Evolutionary conservation across 306 rosid species (phyloP), one percentile per base, ranked within the genome.

Genomic region (Trifolium dubium): DNA sequence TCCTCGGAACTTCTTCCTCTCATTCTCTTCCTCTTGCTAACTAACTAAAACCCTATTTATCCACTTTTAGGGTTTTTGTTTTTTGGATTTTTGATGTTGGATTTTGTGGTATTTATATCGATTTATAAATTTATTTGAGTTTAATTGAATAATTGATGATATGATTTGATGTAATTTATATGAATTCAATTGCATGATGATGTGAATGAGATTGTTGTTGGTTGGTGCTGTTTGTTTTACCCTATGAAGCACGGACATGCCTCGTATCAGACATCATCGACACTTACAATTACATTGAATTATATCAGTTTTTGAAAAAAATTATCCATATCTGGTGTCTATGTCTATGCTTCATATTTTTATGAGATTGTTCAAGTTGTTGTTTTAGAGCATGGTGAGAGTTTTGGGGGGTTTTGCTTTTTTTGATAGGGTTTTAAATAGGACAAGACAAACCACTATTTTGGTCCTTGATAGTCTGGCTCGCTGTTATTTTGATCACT

Each of bases 1-100:
- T 92, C 47, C 98, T 92, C 11, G 96, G 98, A 59, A 62, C 90
- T 2, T 75, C 86, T 0, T 7, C 72, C 2, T 7, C 71, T 5
- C 34, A 51, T n/a, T 18, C 77, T 8, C 18, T 46, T 8, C 56
- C 76, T 29, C 56, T 72, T 46, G 29, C 32, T 4, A 41, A 40
- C 32, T 4, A 41, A 40, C 67, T 61, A 73, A 73, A 61, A 30
- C 43, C 64, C 17, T 56, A 11, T 6, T 12, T 0, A 1, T 17
- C 31, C 18, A 7, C 6, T 43, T 66, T 46, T 7, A 28, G 39
- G 35, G 32, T 34, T 47, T 72, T 7, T 10, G 0, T 6, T 39
- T 49, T 31, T 30, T 10, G 11, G 19, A 35, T 5, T 28, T 41
- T 60, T 32, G 15, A 19, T 2, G 46, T 32, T 47, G 5, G 11